Evolutionary conservation across 1,284 basidiomycete genomes (phyloP).

Genomic region (Hymenochaete sp.): DNA sequence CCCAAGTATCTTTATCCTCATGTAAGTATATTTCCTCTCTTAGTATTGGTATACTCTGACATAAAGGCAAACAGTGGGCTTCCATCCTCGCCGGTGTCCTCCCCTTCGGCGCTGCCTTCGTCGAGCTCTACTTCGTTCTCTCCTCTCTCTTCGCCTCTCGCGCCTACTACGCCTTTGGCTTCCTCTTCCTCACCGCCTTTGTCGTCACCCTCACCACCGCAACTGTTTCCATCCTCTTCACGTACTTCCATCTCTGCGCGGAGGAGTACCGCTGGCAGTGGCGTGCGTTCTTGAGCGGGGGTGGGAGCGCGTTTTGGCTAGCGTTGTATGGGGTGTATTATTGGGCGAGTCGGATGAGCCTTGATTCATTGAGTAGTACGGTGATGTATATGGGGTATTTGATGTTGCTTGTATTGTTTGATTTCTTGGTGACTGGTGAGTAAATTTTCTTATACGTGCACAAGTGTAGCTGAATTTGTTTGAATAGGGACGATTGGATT

Average conservation of each 20-base stretch:
- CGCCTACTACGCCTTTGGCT: conserved; percentile 94
- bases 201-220: conserved; percentile 85
- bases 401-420: conserved; percentile 68
- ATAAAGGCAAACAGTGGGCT: conserved; percentile 42
- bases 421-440: conserved; percentile 83
- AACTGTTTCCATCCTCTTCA: conserved; percentile 84
- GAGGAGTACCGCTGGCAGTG: conserved; percentile 99
- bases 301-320: conserved; percentile 90
- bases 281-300: conserved; percentile 91
- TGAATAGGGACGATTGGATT: conserved; percentile 73
- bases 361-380: conserved; percentile 79
- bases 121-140: conserved; percentile 92
- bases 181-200: conserved; percentile 81
- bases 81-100: conserved; percentile 84
- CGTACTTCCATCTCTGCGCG: conserved; percentile 89
- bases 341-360: conserved; percentile 78
- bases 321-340: conserved; percentile 81
- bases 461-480: conserved; percentile 12
- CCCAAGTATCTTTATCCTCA: conserved; percentile 79
- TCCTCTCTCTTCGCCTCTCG: conserved; percentile 90
- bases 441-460: conserved; percentile 17
- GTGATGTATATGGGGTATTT: conserved; percentile 91
- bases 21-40: conserved; percentile 34
- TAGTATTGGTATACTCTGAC: conserved; percentile 10
- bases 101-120: conserved; percentile 91